These are phyloP conservation scores for Solanum etuberosum DNA, from an alignment of 257 asterid genomes.

Conservation along the genomic window DNA sequence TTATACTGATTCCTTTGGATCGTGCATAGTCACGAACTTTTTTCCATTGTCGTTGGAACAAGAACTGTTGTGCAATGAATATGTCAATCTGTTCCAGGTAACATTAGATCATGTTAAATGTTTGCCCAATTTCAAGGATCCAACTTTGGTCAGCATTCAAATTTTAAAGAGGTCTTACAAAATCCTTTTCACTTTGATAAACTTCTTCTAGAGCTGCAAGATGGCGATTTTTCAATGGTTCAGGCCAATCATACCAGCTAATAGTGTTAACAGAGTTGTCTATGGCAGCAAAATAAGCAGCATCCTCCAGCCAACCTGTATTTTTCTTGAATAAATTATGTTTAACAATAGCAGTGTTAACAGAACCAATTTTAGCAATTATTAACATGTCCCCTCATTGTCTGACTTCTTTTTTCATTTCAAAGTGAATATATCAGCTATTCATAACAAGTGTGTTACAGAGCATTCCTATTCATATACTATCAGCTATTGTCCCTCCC, in stretches of 20 bases:
- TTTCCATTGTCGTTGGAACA: slow-evolving; percentile 97
- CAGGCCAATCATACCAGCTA: slow-evolving; percentile 98
- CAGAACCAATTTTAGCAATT: background rate
- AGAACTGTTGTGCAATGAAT: slow-evolving; percentile 85
- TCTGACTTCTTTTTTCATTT: background rate
- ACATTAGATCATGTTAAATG: background rate
- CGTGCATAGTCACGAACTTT: slow-evolving; percentile 77
- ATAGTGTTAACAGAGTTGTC: slow-evolving; percentile 61
- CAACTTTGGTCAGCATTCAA: background rate
- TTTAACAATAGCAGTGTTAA: background rate
- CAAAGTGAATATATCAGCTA: background rate
- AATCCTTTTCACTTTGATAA: slow-evolving; percentile 72
- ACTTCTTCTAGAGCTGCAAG: slow-evolving; percentile 85
- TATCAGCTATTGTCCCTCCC: background rate
- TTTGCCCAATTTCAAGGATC: background rate
- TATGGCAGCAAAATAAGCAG: slow-evolving; percentile 95
- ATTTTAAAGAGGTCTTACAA: slow-evolving; percentile 38
- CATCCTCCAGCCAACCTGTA: slow-evolving; percentile 97
- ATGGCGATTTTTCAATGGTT: slow-evolving; percentile 81
- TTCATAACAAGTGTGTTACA: background rate
- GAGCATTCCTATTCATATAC: background rate
- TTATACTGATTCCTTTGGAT: slow-evolving; percentile 69
- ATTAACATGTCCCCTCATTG: background rate
- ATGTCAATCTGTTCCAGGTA: slow-evolving; percentile 59
- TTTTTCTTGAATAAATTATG: background rate